Evolutionary conservation across 192 early-diverging fungal genomes (phyloP), one percentile per base, ranked within the genome.

Genomic region (Backusella luteola): DNA sequence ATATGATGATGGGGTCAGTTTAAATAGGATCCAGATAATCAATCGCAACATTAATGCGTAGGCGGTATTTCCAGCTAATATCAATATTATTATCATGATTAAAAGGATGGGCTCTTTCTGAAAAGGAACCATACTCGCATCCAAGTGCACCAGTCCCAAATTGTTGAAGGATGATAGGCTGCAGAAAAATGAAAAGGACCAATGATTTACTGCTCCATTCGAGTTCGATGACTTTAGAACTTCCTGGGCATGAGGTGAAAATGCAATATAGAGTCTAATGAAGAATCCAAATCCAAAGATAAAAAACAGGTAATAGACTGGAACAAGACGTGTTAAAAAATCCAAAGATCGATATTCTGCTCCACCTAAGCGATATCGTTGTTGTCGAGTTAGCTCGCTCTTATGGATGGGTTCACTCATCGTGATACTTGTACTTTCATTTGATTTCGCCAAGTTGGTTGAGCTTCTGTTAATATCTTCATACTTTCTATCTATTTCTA

Each of bases 331-430:
- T 34, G 71, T 38, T 15, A 82, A 53, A 6, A 77, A 73, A 23
- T 79, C 74, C 21, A 82, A 59, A 2, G 81, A 74, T 46, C 81
- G 66, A 19, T 82, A 82, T 70, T 82, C 81, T 8, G 74, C 75
- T 9, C 81, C 81, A 23, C 81, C 81, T 39, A 82, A 21, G 15
- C 73, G 41, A 44, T 76, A 76, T 6, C 77, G 73, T 14, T 82
- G 76, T 34, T 78, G 74, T 68, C 74, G 66, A 3, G 81, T 82
- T n/a, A 82, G 67, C 23, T 78, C 77, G 49, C 77, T 75, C 44
- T 76, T 81, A 35, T 77, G 68, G 9, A 75, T 75, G 23, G 78
- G 78, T 19, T 79, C 66, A 15, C 67, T 67, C 53, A 79, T 79
- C 32, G 70, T 71, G 17, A 26, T 15, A 9, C 68, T 56, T 17